These are phyloP conservation scores for Wickerhamiella siamensis DNA, from an alignment of 805 yeast genomes.

Conservation along the genomic window DNA sequence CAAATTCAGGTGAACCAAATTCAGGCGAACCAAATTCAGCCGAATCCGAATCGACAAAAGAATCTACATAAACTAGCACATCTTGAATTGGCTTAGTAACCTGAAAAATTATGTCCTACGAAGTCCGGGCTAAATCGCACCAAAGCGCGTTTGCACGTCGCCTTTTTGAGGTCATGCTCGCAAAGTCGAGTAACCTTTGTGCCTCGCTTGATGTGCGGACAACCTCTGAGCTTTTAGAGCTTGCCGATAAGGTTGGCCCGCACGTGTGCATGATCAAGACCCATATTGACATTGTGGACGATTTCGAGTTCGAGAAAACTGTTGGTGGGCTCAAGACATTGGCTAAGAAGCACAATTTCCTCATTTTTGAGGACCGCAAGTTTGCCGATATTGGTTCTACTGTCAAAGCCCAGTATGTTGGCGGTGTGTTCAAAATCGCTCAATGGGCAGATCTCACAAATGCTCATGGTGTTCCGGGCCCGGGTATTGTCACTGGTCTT, in stretches of 20 bases:
- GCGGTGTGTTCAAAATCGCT: slow-evolving; percentile 81
- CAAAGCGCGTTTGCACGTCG: slow-evolving; percentile 67
- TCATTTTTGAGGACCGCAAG: slow-evolving; percentile 93
- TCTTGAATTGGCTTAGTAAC: no score
- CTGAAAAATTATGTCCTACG: slow-evolving; percentile 30
- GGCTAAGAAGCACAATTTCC: slow-evolving; percentile 68
- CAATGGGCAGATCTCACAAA: slow-evolving; percentile 95
- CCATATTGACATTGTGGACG: slow-evolving; percentile 85
- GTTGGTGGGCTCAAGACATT: slow-evolving; percentile 57
- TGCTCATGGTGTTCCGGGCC: slow-evolving; percentile 95
- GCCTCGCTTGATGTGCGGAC: slow-evolving; percentile 86
- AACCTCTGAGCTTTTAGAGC: slow-evolving; percentile 54
- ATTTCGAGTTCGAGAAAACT: slow-evolving; percentile 70
- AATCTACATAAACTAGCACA: no score
- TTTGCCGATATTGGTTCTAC: slow-evolving; percentile 98
- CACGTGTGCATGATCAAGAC: slow-evolving; percentile 84
- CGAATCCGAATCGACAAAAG: no score
- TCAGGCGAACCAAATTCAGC: no score
- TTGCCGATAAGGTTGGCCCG: slow-evolving; percentile 78
- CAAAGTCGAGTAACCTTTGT: slow-evolving; percentile 76
- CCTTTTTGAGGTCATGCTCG: slow-evolving; percentile 57
- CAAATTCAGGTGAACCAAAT: no score
- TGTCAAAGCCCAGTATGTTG: slow-evolving; percentile 82
- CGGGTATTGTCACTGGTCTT: slow-evolving; percentile 80
- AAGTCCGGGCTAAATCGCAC: slow-evolving; percentile 55